Evolutionary conservation across 768 basidiomycete species (phyloP).

Genomic region (Tulasnella sp.): DNA sequence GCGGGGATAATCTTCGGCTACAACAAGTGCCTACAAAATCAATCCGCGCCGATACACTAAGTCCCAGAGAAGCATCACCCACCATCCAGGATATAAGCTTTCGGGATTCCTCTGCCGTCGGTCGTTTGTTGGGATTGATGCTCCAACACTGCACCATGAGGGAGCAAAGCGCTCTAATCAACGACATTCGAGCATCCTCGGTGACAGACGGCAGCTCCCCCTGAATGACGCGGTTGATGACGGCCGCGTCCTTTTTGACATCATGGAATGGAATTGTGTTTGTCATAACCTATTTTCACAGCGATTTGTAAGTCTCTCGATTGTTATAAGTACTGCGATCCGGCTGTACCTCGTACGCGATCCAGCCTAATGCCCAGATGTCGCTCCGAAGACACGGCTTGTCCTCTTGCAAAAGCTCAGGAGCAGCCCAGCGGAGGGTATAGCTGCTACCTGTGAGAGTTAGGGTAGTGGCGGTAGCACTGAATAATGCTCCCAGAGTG

Average conservation of each 20-base stretch:
- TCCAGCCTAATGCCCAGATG: not conserved
- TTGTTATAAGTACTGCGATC: not conserved
- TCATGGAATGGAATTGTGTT: not conserved
- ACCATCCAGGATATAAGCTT: not conserved
- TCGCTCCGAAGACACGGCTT: not conserved
- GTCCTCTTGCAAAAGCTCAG: not conserved
- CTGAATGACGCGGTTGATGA: not conserved
- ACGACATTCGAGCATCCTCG: not conserved
- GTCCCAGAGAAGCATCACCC: not conserved
- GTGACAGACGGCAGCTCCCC: not conserved
- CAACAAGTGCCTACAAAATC: not conserved
- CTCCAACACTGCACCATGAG: not conserved
- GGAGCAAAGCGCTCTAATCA: not conserved
- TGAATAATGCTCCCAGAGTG: not conserved
- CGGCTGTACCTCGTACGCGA: not conserved
- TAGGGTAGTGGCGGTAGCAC: not conserved
- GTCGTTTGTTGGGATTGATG: not conserved
- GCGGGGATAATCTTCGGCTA: not conserved
- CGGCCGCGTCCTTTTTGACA: not conserved
- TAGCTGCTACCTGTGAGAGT: not conserved
- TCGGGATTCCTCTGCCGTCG: not conserved
- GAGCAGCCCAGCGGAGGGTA: not conserved
- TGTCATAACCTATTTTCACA: not conserved
- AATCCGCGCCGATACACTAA: not conserved
- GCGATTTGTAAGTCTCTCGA: not conserved